phyloP scores from a whole-genome alignment of 2,329 filamentous ascomycete species.

The Ophiostoma triangulosporum region DNA sequence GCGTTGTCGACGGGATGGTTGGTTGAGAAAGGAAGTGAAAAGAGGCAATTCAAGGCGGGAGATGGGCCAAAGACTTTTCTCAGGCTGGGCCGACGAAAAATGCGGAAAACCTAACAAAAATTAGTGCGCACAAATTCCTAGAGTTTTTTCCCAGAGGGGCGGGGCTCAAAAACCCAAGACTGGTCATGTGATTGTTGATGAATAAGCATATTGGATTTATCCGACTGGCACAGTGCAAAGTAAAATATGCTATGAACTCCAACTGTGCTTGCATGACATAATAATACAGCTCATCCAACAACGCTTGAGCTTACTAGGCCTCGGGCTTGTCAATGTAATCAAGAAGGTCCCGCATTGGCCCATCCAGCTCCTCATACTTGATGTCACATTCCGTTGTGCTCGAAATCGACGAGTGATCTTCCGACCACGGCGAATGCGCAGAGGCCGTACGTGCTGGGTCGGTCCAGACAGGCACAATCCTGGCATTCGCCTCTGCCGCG shows the following conservation, averaged over 20 bases:
- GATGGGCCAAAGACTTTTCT: conserved; percentile 9
- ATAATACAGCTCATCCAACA: neutral
- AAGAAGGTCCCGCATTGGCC: neutral
- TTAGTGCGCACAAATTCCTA: conserved; percentile 14
- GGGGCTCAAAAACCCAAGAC: conserved; percentile 7
- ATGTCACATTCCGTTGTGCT: neutral
- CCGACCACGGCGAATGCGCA: neutral
- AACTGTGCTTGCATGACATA: neutral
- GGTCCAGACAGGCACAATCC: neutral
- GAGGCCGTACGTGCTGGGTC: neutral
- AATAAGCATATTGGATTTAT: neutral
- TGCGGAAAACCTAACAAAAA: conserved; percentile 11
- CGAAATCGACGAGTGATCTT: no score
- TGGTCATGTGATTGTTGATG: conserved; percentile 1
- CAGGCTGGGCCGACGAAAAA: conserved; percentile 4
- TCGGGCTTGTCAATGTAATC: neutral
- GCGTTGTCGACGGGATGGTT: conserved; percentile 13
- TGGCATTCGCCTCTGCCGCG: neutral
- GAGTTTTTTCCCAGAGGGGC: conserved; percentile 5
- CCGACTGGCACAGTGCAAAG: neutral
- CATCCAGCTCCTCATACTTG: neutral
- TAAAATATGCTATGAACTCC: neutral
- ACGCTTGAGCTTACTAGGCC: neutral
- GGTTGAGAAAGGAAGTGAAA: conserved; percentile 5
- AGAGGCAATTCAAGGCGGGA: conserved; percentile 3